Conservation (phyloP, 225 moss, liverwort and hornwort genomes). For the Pseudoscleropodium purum region DNA sequence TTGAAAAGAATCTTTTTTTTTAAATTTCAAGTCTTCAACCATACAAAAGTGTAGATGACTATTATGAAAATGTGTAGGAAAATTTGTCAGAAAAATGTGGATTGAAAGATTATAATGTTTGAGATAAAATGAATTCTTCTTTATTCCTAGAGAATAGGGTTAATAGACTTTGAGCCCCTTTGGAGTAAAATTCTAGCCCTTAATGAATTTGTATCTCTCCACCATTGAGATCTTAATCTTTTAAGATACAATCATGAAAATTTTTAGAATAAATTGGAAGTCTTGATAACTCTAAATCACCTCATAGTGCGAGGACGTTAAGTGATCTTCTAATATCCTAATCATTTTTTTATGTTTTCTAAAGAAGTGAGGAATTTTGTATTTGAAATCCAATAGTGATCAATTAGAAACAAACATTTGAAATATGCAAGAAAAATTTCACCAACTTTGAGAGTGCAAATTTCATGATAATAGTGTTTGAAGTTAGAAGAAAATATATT, state of each 20-base stretch:
- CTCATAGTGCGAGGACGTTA: background rate
- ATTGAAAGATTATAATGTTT: background rate
- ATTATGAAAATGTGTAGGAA: background rate
- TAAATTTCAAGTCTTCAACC: background rate
- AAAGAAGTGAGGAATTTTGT: too few species aligned
- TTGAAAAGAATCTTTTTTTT: background rate
- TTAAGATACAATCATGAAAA: background rate
- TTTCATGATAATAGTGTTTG: too few species aligned
- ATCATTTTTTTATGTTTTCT: background rate
- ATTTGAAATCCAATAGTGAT: background rate
- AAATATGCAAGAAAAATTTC: background rate
- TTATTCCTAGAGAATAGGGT: fast-evolving
- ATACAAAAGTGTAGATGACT: background rate
- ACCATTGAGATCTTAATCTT: background rate
- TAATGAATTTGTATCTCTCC: background rate
- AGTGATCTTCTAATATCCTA: fast-evolving
- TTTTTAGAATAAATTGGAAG: background rate
- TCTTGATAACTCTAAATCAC: background rate
- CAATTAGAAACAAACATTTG: background rate
- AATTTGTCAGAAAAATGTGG: fast-evolving
- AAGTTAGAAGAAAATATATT: background rate
- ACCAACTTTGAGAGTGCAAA: background rate
- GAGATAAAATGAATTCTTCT: background rate
- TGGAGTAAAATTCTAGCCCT: background rate
- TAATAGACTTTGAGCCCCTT: background rate